Evolutionary conservation across 176 grass and related monocot genomes (phyloP).

Genomic region (Ensete glaucum): DNA sequence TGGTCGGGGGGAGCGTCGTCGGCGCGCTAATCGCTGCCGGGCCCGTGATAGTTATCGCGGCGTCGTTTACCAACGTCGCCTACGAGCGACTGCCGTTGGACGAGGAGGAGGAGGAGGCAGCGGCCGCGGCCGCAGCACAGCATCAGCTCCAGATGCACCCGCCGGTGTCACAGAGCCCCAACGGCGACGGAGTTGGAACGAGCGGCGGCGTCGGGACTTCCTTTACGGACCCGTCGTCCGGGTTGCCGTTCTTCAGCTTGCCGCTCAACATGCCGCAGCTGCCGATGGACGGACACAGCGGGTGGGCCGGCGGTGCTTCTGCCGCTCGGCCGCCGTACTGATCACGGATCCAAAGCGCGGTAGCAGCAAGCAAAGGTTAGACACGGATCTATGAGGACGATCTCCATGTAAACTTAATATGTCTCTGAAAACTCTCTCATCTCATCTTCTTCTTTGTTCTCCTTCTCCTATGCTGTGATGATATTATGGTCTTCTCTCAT

Average conservation of each 20-base stretch:
- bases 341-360: not conserved
- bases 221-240: slow-evolving; percentile 20
- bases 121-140: slow-evolving; percentile 17
- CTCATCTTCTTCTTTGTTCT: not conserved
- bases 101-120: slow-evolving; percentile 59
- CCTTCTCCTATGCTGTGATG: not conserved
- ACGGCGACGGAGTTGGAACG: slow-evolving; percentile 21
- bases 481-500: not conserved
- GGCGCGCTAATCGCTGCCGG: slow-evolving; percentile 69
- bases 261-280: slow-evolving; percentile 67
- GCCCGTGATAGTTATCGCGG: slow-evolving; percentile 72
- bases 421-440: not conserved
- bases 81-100: slow-evolving; percentile 93
- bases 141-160: not conserved
- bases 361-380: not conserved
- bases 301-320: slow-evolving; percentile 27
- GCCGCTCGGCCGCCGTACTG: slow-evolving; percentile 1
- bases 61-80: slow-evolving; percentile 97
- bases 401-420: not conserved
- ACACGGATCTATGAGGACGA: not conserved
- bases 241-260: slow-evolving; percentile 78
- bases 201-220: slow-evolving; percentile 11
- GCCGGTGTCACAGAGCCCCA: not conserved
- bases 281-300: slow-evolving; percentile 47
- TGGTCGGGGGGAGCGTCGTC: slow-evolving; percentile 71